Evolutionary conservation across 2,329 filamentous ascomycete genomes (phyloP).

Genomic region (Lachnellula occidentalis): DNA sequence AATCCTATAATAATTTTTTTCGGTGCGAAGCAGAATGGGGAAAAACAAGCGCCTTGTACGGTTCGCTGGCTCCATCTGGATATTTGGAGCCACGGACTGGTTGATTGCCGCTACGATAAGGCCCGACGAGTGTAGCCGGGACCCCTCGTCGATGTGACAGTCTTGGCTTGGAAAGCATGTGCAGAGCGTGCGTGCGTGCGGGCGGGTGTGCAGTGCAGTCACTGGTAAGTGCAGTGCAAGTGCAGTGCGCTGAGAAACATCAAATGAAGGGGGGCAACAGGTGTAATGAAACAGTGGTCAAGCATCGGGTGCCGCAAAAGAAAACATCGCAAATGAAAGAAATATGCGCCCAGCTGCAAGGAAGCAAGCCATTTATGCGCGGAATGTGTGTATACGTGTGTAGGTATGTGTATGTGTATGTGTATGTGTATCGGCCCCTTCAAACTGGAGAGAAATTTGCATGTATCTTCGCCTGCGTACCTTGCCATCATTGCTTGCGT

Average conservation of each 20-base stretch:
- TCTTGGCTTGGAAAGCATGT: slow-evolving; percentile 15
- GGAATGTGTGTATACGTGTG: not conserved
- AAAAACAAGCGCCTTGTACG: slow-evolving; percentile 9
- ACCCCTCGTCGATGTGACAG: slow-evolving; percentile 28
- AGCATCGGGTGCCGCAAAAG: too few species aligned
- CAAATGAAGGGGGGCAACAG: not conserved
- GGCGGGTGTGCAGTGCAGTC: not conserved
- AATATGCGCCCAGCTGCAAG: too few species aligned
- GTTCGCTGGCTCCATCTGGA: too few species aligned
- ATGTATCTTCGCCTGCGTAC: slow-evolving; percentile 25
- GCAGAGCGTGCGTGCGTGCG: not conserved
- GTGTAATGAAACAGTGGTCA: too few species aligned
- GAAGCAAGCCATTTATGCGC: too few species aligned
- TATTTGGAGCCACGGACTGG: slow-evolving; percentile 7
- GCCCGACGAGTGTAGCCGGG: slow-evolving; percentile 16
- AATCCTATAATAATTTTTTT: slow-evolving; percentile 2
- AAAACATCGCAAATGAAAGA: too few species aligned
- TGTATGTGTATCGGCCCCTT: not conserved
- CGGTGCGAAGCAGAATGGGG: slow-evolving; percentile 3
- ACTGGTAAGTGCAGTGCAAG: not conserved
- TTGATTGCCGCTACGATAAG: slow-evolving; percentile 27
- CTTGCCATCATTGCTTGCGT: slow-evolving; percentile 33
- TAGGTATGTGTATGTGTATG: not conserved
- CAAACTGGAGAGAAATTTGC: slow-evolving; percentile 2
- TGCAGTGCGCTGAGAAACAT: not conserved